These are phyloP conservation scores for Lolium multiflorum DNA, from an alignment of 176 grass and related monocot genomes.

Conservation along the genomic window DNA sequence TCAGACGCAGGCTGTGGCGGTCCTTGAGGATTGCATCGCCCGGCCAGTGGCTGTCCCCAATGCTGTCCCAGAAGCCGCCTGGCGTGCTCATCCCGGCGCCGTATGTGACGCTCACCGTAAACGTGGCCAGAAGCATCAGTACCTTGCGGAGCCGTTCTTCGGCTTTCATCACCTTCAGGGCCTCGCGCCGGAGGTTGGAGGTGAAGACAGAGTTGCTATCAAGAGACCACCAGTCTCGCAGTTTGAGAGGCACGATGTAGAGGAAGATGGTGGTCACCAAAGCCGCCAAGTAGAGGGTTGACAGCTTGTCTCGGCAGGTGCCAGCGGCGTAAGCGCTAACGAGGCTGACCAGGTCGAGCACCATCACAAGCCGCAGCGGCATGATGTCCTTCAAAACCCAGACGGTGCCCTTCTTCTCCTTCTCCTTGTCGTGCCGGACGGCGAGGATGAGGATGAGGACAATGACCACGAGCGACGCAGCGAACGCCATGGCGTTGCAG, in stretches of 20 bases:
- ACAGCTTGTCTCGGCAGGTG: neutral
- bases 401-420: neutral
- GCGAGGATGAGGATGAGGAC: slow-evolving; percentile 38
- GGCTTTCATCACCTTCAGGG: neutral
- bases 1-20: neutral
- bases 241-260: neutral
- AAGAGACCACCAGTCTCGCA: neutral
- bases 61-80: slow-evolving; percentile 10
- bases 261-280: neutral
- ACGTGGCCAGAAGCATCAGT: neutral
- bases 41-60: neutral
- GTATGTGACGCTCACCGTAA: neutral
- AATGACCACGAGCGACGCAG: slow-evolving; percentile 32
- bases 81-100: neutral
- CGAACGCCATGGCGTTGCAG: slow-evolving; percentile 39
- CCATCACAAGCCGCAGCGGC: neutral
- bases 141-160: neutral
- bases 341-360: slow-evolving; percentile 32
- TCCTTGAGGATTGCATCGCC: slow-evolving; percentile 2
- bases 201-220: neutral
- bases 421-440: slow-evolving; percentile 21
- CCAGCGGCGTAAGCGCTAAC: slow-evolving; percentile 28
- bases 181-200: neutral
- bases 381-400: neutral
- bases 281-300: neutral